Percentiles rank a stretch among this genome's conserved stretches.
phyloP scores from a whole-genome alignment of 176 grass and related monocot species.

The Zizania latifolia region DNA sequence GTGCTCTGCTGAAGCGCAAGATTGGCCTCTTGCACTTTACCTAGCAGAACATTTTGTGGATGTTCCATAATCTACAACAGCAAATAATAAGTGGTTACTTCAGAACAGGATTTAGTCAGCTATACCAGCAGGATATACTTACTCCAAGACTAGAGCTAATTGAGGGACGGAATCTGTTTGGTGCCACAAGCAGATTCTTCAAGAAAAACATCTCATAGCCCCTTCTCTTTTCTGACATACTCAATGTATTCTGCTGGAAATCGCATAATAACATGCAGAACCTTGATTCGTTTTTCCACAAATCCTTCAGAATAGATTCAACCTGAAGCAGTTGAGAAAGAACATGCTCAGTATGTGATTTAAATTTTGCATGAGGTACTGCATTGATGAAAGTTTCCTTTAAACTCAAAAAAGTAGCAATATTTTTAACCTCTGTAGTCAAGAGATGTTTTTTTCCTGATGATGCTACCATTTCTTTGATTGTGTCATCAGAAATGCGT shows the following conservation, averaged over 20 bases:
- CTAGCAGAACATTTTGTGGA: constrained; percentile 80
- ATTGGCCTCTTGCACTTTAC: constrained; percentile 73
- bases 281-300: constrained; percentile 72
- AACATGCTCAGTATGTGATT: not conserved
- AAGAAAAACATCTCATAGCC: constrained; percentile 87
- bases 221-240: constrained; percentile 40
- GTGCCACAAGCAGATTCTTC: constrained; percentile 71
- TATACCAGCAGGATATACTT: constrained; percentile 25
- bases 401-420: constrained; percentile 12
- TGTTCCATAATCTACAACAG: constrained; percentile 69
- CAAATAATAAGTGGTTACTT: constrained; percentile 10
- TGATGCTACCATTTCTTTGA: constrained; percentile 52
- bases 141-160: constrained; percentile 52
- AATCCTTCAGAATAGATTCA: constrained; percentile 64
- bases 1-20: constrained; percentile 37
- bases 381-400: not conserved
- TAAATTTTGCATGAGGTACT: not conserved
- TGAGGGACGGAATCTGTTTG: constrained; percentile 81
- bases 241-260: constrained; percentile 62
- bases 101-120: constrained; percentile 8
- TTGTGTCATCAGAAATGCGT: constrained; percentile 40
- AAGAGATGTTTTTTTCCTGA: constrained; percentile 62
- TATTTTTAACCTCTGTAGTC: constrained; percentile 53
- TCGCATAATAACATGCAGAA: constrained; percentile 73
- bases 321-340: constrained; percentile 47